Evolutionary conservation across 2,329 filamentous ascomycete species (phyloP).

Genomic region (Westerdykella ornata): DNA sequence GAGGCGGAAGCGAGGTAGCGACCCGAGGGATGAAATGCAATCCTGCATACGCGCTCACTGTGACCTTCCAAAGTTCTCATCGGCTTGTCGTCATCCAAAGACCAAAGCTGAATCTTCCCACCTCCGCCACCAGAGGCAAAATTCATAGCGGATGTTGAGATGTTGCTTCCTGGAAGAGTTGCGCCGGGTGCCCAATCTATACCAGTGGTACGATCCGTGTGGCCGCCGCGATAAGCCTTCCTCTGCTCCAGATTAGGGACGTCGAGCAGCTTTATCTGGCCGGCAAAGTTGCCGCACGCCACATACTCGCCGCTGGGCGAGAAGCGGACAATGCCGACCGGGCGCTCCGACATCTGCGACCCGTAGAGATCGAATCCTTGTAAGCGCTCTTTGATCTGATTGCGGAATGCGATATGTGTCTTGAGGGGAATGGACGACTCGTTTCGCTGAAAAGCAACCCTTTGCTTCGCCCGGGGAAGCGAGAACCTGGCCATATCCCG

Average conservation of each 20-base stretch:
- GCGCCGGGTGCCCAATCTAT: constrained; percentile 84
- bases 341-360: constrained; percentile 84
- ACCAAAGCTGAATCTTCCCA: constrained; percentile 84
- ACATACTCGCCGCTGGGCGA: constrained; percentile 76
- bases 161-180: constrained; percentile 62
- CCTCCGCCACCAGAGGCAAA: constrained; percentile 87
- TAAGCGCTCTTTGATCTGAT: constrained; percentile 76
- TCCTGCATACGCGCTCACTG: constrained; percentile 76
- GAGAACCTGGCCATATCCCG: constrained; percentile 77
- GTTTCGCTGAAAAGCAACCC: constrained; percentile 68
- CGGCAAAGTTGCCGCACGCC: constrained; percentile 89
- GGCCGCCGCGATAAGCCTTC: constrained; percentile 65
- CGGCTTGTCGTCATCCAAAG: constrained; percentile 76
- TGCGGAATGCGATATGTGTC: constrained; percentile 88
- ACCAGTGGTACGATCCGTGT: constrained; percentile 83
- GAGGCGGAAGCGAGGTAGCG: constrained; percentile 86
- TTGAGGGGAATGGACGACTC: constrained; percentile 79
- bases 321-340: constrained; percentile 87
- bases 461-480: constrained; percentile 69
- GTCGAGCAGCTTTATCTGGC: constrained; percentile 76
- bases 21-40: constrained; percentile 91
- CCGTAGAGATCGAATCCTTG: constrained; percentile 84
- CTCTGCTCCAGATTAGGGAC: constrained; percentile 77
- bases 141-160: constrained; percentile 70
- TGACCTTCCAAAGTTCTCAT: constrained; percentile 77